Evolutionary conservation across 768 basidiomycete genomes (phyloP), one percentile per base, ranked within the genome.

Genomic region (Coprinellus micaceus): DNA sequence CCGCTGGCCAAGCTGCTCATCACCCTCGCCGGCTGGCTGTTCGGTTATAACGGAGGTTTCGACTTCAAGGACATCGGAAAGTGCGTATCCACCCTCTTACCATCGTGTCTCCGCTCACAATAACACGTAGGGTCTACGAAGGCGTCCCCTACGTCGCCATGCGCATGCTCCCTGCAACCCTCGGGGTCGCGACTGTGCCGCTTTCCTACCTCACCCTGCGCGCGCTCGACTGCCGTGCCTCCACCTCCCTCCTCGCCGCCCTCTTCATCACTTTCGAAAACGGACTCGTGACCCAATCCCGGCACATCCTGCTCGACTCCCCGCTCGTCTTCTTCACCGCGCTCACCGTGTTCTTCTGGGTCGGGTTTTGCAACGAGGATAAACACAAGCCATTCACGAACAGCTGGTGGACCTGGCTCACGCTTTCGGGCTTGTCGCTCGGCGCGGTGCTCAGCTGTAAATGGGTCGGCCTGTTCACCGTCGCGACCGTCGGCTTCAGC

Each of bases 241-340:
- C 92, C 19, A 93, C 97, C 41, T 88, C 97, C 59, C 83, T 97
- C 63, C 85, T 99, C 58, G 93, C 90, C 21, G 82, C 94, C 13
- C 77, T 95, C 58, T 87, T 98, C 71, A 78, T 99, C 74, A 94
- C 89, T 1, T 98, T 99, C 71, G 97, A 99, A 74, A 99, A 99
- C 67, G 94, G 90, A 13, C 77, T 98, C 61, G 78, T 96, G 69
- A 97, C 96, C 12, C 97, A 99, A 69, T 97, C 94, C 2, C 86
- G 97, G 12, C 86, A 94, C 66, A 98, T 99, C 71, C 89, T 99
- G 46, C 88, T 99, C 68, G 97, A 99, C 71, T 94, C 94, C 15
- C 95, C 94, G n/a, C 82, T 99, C 61, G 82, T 99, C 64, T 98
- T 99, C 80, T 99, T 98, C 77, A 98, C 95, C 22, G 92, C 92